These are phyloP conservation scores for Ligustrum vulgare DNA, from an alignment of 257 asterid genomes.

Conservation along the genomic window DNA sequence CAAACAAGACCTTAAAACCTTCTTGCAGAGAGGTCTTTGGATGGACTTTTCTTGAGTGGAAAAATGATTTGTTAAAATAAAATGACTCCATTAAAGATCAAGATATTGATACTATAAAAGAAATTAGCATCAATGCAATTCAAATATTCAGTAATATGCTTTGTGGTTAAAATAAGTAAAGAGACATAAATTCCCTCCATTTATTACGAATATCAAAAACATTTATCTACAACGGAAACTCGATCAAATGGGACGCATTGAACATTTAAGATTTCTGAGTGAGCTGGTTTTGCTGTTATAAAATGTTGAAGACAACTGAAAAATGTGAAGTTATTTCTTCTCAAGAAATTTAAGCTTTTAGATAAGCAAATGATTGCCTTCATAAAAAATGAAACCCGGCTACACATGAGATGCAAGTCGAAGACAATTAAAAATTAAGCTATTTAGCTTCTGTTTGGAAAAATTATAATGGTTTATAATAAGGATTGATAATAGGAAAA, in stretches of 20 bases:
- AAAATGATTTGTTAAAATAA: no score
- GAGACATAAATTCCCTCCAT: not conserved
- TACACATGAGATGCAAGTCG: not conserved
- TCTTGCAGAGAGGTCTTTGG: not conserved
- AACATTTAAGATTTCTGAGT: not conserved
- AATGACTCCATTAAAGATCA: not conserved
- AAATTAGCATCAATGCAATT: not conserved
- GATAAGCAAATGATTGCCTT: not conserved
- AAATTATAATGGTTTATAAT: no score
- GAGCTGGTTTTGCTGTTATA: not conserved
- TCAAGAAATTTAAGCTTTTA: not conserved
- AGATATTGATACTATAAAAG: not conserved
- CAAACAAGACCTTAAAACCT: not conserved
- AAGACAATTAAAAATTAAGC: not conserved
- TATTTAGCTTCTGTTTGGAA: not conserved
- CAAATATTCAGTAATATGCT: not conserved
- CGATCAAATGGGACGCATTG: not conserved
- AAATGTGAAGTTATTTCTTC: no score
- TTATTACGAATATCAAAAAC: not conserved
- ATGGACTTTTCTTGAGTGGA: not conserved
- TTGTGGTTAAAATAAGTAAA: not conserved
- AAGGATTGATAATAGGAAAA: no score
- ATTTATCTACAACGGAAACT: not conserved
- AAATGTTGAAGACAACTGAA: not conserved
- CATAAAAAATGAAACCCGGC: not conserved